Evolutionary conservation across 2,329 filamentous ascomycete genomes (phyloP), one percentile per base, ranked within the genome.

Genomic region (Trichoderma harzianum): DNA sequence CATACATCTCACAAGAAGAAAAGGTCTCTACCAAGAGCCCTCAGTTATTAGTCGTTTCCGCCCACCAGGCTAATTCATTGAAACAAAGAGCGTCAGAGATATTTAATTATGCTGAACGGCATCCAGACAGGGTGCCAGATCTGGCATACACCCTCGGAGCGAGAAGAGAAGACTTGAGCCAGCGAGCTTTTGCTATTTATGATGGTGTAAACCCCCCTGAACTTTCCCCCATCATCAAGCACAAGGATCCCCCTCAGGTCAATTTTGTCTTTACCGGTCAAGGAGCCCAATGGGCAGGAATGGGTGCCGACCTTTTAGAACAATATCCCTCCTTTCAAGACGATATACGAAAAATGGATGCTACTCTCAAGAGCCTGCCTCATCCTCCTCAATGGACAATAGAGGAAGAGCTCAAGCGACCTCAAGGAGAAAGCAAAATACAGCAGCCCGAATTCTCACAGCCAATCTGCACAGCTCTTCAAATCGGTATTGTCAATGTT

Each of bases 171-270:
- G 10, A 67, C 28, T 47, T 64, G 3, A 30, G 32, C 5, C 71
- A 67, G n/a, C 58, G 70, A 14, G 68, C 57, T 14, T 74, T 69
- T 73, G 82, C 79, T 53, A 84, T 85, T 63, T 69, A 85, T 18
- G 84, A 86, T 74, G 63, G 63, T 12, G 32, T 8, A 39, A 14
- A 12, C 7, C 36, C 10, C 11, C 55, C 28, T n/a, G 76, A 78
- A 16, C 78, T 77, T 18, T 80, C 83, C 0, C 72, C 84, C 12
- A 70, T 74, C 21, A 76, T 75, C 12, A 72, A 70, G n/a, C 75
- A 78, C 2, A 79, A 74, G 36, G 75, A 14, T 1, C 7, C 34
- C 7, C 60, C 58, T 11, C 68, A 53, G 10, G n/a, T 70, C 1
- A 70, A 61, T 18, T 55, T 70, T 18, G 73, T 81, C n/a, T 81